These are phyloP conservation scores for Colletotrichum truncatum DNA, from an alignment of 2,329 filamentous ascomycete species.

Conservation along the genomic window DNA sequence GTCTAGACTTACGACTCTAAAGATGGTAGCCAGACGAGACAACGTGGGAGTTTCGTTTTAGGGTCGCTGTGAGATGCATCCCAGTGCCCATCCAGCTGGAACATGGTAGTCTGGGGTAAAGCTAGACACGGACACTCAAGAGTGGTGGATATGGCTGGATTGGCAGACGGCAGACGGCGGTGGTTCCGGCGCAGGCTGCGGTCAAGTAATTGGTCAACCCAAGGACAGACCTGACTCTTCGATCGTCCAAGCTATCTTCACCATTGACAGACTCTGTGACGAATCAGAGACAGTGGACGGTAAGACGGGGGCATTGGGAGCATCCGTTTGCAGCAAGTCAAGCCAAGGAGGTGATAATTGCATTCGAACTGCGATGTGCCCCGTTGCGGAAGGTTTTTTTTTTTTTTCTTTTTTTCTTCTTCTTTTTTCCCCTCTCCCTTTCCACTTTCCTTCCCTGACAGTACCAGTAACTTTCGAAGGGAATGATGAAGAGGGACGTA, in stretches of 20 bases:
- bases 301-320: too few species aligned
- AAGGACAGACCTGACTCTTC: neutral
- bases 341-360: too few species aligned
- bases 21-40: neutral
- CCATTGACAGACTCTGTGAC: neutral
- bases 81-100: constrained; percentile 4
- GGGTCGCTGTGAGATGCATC: neutral
- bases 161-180: neutral
- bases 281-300: too few species aligned
- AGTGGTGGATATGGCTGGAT: neutral
- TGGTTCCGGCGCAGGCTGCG: neutral
- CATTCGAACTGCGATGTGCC: too few species aligned
- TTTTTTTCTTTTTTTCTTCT: too few species aligned
- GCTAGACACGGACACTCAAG: neutral
- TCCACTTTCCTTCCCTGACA: too few species aligned
- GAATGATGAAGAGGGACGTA: too few species aligned
- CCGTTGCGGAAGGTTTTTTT: too few species aligned
- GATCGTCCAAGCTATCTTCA: neutral
- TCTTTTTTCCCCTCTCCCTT: too few species aligned
- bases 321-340: too few species aligned
- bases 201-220: neutral
- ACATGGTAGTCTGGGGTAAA: neutral
- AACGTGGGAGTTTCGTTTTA: neutral
- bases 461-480: too few species aligned
- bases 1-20: constrained; percentile 1